Conservation (phyloP, 164 flowering plant species). For the Stephania japonica region DNA sequence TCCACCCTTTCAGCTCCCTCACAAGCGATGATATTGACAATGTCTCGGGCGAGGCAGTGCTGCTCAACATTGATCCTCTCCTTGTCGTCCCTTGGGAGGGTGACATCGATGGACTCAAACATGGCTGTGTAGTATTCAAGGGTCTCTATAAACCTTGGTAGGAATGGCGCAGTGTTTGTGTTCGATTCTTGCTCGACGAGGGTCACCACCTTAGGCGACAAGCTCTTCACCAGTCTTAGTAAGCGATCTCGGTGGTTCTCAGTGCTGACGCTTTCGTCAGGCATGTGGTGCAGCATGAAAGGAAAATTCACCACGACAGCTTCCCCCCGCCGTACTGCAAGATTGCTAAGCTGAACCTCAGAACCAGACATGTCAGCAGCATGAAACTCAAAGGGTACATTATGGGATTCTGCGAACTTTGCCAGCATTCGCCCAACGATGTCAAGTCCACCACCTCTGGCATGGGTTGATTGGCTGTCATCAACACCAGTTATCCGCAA, state of each 20-base stretch:
- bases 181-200: conserved; percentile 77
- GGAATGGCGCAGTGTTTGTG: conserved; percentile 61
- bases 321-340: conserved; percentile 46
- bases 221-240: conserved; percentile 56
- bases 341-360: conserved; percentile 36
- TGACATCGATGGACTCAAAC: conserved; percentile 68
- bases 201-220: conserved; percentile 76
- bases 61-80: conserved; percentile 73
- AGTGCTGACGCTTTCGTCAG: conserved; percentile 70
- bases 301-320: conserved; percentile 75
- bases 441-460: conserved; percentile 69
- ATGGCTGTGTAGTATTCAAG: conserved; percentile 50
- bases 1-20: conserved; percentile 79
- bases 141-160: conserved; percentile 55
- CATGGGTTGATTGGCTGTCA: conserved; percentile 53
- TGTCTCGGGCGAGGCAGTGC: conserved; percentile 72
- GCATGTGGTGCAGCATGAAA: conserved; percentile 66
- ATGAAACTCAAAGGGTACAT: conserved; percentile 70
- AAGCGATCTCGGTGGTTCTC: conserved; percentile 65
- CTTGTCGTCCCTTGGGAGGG: conserved; percentile 56
- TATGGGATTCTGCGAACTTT: conserved; percentile 42
- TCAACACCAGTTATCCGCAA: conserved; percentile 72
- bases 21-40: conserved; percentile 81
- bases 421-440: conserved; percentile 58
- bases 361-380: conserved; percentile 37